Base-by-base conservation (phyloP, 2,329 filamentous ascomycete genomes). In the Ophiocordyceps sinensis region DNA sequence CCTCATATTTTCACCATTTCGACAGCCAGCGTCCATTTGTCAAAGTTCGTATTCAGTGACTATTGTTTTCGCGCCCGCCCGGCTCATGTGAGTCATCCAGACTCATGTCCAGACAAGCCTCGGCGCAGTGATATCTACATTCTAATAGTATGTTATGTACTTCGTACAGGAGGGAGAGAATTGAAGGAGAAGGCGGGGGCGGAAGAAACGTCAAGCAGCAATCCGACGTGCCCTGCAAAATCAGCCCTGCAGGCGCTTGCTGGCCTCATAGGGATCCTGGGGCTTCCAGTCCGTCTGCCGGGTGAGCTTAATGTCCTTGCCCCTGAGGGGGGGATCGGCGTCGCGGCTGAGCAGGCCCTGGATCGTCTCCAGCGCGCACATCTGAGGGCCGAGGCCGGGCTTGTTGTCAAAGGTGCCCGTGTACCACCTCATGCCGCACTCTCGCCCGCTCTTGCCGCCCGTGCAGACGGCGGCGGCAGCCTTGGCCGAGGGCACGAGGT, bases 351-450 rank as follows among this genome's bases (percentile, higher is more conserved):
- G 58, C 3, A 79, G 60, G 3, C 75, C 75, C 53, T 81, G 77
- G 14, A 82, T 63, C 1, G 68, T 66, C 59, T 81, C 77, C 39
- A 82, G 65, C 1, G 75, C 78, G 42, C 68, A 72, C 73, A 82
- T 76, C 53, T 80, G 70, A 57, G 79, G 73, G 5, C 78, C 78
- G 6, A 80, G 63, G 3, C 76, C 75, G 0, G 62, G 54, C 21
- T 57, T 62, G 31, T 66, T 68, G 50, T 82, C 77, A 45, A 66
- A 78, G 2, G 64, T 69, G 32, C 67, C 68, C 1, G 64, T 60
- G 45, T 77, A 79, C 78, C 78, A 82, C 53, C 68, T 71, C 52
- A 73, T 62, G n/a, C 77, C 76, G 49, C 78, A 82, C 15, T 65
- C 62, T 2, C 64, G 66, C 5, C 69, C 67, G 44, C 64, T 62